phyloP scores from a whole-genome alignment of 75 land plant genomes.

The Larix kaempferi region DNA sequence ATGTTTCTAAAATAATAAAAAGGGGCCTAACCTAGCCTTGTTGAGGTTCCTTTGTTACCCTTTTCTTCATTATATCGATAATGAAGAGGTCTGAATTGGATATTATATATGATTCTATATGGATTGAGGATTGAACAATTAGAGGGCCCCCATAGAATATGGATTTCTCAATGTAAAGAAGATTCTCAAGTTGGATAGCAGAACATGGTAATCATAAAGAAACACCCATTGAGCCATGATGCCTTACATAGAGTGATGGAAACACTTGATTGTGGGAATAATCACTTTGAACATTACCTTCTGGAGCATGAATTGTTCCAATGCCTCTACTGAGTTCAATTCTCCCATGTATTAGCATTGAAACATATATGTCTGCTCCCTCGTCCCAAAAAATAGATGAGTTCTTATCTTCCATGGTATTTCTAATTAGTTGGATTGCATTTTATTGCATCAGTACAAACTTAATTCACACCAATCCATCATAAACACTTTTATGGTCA shows the following conservation, averaged over 20 bases:
- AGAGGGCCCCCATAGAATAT: conserved; percentile 88
- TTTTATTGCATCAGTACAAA: conserved; percentile 21
- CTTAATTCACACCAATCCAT: conserved; percentile 19
- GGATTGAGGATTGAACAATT: too few species aligned
- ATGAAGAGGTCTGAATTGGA: too few species aligned
- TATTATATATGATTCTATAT: too few species aligned
- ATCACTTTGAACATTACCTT: conserved; percentile 5
- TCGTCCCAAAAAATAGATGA: conserved; percentile 70
- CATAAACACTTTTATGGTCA: conserved; percentile 42
- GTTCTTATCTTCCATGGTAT: conserved; percentile 45
- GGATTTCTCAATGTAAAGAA: conserved; percentile 59
- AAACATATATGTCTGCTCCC: conserved; percentile 58
- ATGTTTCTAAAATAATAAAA: too few species aligned
- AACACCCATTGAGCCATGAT: conserved; percentile 14
- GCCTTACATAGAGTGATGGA: conserved; percentile 13
- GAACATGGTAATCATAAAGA: conserved; percentile 15
- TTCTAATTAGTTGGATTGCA: conserved; percentile 26
- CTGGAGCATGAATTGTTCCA: conserved; percentile 22
- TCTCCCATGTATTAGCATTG: conserved; percentile 39
- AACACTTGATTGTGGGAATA: conserved; percentile 6
- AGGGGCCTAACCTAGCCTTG: too few species aligned
- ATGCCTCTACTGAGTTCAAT: conserved; percentile 14
- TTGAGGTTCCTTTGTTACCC: too few species aligned
- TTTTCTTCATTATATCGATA: too few species aligned
- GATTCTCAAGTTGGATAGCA: conserved; percentile 32